phyloP scores from a whole-genome alignment of 306 rosid species.

The Amphicarpaea edgeworthii region DNA sequence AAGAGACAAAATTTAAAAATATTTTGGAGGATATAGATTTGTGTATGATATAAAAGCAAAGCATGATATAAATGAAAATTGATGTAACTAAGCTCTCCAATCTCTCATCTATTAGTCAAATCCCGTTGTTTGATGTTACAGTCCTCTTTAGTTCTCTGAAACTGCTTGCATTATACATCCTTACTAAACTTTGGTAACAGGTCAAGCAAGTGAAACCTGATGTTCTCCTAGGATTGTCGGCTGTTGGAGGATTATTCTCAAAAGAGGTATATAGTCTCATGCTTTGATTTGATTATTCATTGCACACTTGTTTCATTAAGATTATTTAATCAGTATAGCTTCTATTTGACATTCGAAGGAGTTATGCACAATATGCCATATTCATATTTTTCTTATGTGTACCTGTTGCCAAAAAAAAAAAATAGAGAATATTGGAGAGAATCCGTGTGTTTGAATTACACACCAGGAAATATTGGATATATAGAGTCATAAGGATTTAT shows the following conservation, averaged over 20 bases:
- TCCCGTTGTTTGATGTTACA: not conserved
- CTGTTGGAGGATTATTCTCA: slow-evolving; percentile 97
- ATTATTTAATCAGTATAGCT: no score
- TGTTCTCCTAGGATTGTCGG: slow-evolving; percentile 98
- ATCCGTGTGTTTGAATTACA: not conserved
- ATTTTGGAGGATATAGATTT: slow-evolving; percentile 2
- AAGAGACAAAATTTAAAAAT: not conserved
- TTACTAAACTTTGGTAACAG: slow-evolving; percentile 58
- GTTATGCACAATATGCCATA: no score
- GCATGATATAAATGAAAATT: not conserved
- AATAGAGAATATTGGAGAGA: not conserved
- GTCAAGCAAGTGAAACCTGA: slow-evolving; percentile 95
- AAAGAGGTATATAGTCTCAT: slow-evolving; percentile 70
- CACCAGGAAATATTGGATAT: not conserved
- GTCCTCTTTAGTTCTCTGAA: slow-evolving; percentile 15
- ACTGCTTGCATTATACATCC: slow-evolving; percentile 28
- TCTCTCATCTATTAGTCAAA: slow-evolving; percentile 15
- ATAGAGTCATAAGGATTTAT: no score
- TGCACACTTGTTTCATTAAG: not conserved
- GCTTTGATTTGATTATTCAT: slow-evolving; percentile 29
- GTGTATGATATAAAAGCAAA: slow-evolving; percentile 15
- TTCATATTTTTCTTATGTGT: no score
- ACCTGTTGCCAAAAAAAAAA: no score
- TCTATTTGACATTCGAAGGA: no score
- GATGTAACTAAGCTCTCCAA: not conserved